These are phyloP conservation scores for Geranomyces variabilis DNA, from an alignment of 192 early-diverging fungal species.

Conservation along the genomic window DNA sequence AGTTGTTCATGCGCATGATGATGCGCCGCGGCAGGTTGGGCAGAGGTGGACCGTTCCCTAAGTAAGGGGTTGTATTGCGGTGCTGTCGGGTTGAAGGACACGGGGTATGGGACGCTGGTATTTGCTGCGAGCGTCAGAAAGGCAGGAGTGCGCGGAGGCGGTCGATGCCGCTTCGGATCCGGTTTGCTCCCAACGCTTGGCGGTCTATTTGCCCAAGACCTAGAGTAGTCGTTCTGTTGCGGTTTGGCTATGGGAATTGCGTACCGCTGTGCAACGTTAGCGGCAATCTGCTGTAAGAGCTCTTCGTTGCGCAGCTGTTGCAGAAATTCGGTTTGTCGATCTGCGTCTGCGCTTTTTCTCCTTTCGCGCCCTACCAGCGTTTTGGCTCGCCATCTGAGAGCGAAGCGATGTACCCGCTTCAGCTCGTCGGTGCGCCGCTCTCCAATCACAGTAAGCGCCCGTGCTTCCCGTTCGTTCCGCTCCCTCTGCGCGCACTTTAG, in stretches of 20 bases:
- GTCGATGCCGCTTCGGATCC: neutral
- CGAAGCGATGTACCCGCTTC: neutral
- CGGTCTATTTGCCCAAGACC: no score
- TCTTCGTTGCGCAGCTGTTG: neutral
- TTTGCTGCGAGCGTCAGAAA: neutral
- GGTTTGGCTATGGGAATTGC: no score
- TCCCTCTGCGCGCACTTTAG: slow-evolving; percentile 5
- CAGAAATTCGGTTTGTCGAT: neutral
- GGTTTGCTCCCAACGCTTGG: neutral
- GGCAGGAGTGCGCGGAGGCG: neutral
- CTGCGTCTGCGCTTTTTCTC: neutral
- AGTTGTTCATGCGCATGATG: no score
- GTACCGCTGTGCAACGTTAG: neutral
- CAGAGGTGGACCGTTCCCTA: no score
- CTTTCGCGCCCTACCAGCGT: neutral
- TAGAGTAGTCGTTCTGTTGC: no score
- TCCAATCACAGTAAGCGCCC: neutral
- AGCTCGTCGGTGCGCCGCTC: neutral
- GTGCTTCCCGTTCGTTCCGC: neutral
- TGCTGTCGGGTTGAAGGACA: no score
- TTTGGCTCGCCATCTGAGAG: slow-evolving; percentile 2
- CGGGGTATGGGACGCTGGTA: no score
- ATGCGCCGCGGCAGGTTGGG: no score
- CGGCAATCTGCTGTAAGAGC: neutral
- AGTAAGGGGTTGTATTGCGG: no score